Evolutionary conservation across 139 green algal genomes (phyloP).

Genomic region (Chlamydomonas incerta): DNA sequence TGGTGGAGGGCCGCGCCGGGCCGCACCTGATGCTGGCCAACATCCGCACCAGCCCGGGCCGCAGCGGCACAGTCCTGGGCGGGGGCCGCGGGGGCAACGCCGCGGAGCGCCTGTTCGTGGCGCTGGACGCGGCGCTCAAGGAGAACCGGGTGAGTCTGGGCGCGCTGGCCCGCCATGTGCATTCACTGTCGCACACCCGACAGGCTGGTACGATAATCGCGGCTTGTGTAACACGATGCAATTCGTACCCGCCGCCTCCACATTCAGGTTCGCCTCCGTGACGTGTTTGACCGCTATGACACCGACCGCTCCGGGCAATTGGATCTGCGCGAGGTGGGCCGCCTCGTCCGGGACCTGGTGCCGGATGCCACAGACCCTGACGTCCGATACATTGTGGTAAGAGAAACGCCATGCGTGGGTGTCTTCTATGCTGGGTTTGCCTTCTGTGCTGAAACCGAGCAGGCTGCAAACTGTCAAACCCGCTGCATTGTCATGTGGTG

Average conservation of each 20-base stretch:
- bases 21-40: constrained; percentile 11
- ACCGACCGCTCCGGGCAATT: constrained; percentile 41
- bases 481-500: neutral
- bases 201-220: too few species aligned
- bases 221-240: too few species aligned
- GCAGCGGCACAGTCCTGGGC: neutral
- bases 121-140: constrained; percentile 34
- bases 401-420: too few species aligned
- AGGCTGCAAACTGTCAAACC: neutral
- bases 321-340: constrained; percentile 37
- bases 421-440: too few species aligned
- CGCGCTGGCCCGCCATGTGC: too few species aligned
- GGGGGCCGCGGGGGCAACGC: neutral
- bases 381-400: constrained; percentile 38
- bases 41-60: constrained; percentile 18
- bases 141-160: neutral
- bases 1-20: constrained; percentile 10
- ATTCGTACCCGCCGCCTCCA: too few species aligned
- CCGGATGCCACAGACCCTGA: neutral
- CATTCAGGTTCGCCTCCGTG: constrained; percentile 32
- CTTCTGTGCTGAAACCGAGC: too few species aligned
- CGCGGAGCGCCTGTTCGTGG: constrained; percentile 14
- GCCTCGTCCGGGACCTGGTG: constrained; percentile 41
- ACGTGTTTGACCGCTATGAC: constrained; percentile 51
- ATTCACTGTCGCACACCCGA: too few species aligned